Evolutionary conservation across 2,329 filamentous ascomycete genomes (phyloP).

Genomic region (Pseudogymnoascus sp.): DNA sequence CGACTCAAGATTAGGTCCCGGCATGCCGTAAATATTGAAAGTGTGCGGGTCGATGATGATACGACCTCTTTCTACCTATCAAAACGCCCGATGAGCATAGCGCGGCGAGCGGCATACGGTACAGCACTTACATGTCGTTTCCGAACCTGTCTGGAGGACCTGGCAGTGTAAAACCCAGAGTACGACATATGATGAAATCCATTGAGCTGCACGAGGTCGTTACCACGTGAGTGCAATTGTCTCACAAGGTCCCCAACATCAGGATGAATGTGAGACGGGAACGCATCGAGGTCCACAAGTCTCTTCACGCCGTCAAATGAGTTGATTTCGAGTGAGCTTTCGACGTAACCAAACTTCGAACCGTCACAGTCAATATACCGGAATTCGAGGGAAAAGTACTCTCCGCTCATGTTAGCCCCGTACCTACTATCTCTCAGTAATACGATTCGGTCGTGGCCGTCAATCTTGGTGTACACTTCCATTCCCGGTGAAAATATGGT

Average conservation of each 20-base stretch:
- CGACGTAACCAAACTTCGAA: conserved; percentile 15
- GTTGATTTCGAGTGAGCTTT: conserved; percentile 13
- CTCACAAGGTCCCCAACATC: conserved; percentile 9
- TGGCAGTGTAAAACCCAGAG: conserved; percentile 16
- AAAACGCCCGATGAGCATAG: conserved; percentile 6
- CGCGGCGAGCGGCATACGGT: background rate
- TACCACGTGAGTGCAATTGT: conserved; percentile 11
- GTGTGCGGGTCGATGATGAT: conserved; percentile 17
- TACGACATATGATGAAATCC: conserved; percentile 16
- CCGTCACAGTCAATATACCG: conserved; percentile 16
- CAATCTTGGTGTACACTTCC: conserved; percentile 16
- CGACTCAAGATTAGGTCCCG: conserved; percentile 12
- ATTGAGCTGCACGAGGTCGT: conserved; percentile 13
- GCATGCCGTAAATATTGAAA: conserved; percentile 13
- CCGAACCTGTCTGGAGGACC: conserved; percentile 14
- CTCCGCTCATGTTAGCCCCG: conserved; percentile 16
- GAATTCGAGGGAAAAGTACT: conserved; percentile 14
- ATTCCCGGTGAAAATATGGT: conserved; percentile 23
- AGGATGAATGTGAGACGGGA: conserved; percentile 16
- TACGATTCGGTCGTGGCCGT: conserved; percentile 14
- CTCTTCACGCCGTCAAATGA: conserved; percentile 13
- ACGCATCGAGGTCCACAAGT: conserved; percentile 12
- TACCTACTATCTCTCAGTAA: conserved; percentile 19
- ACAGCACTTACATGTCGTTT: conserved; percentile 15
- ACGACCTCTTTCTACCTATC: conserved; percentile 15